Evolutionary conservation across 768 basidiomycete species (phyloP), one percentile per base, ranked within the genome.

Genomic region (Arthromyces matolae): DNA sequence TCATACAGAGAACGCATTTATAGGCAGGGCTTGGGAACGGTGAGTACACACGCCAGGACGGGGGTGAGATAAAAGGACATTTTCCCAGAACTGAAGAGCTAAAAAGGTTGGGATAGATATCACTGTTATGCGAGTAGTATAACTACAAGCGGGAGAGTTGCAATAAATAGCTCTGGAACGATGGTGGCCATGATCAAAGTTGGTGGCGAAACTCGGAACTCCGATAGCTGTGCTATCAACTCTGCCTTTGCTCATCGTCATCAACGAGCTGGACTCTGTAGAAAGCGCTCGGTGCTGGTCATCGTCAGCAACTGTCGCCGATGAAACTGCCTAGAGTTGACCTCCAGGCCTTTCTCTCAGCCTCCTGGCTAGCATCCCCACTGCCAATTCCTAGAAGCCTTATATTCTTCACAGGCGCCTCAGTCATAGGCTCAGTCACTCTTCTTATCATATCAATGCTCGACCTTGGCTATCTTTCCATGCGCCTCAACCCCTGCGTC

Each of bases 381-480:
- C 49, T 54, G 18, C 53, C 45, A 22, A 24, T 67, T 20, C 63
- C 63, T 3, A 55, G 55, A 28, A 55, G 61, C 41, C 49, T 67
- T 28, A 60, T 67, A 46, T 51, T 64, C 34, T 55, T 65, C 37
- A 63, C 61, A 22, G 59, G 53, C 32, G 48, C 59, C 16, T 67
- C 66, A 1, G 41, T 65, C 23, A 37, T 55, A 10, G 56, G 55
- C 8, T 53, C 67, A 33, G 55, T 47, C 31, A 44, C 57, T n/a
- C 48, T 63, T 8, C 52, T 70, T 24, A 52, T 66, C 49, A 38
- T 66, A 23, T 69, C 66, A 0, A 54, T 66, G 55, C 62, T 68
- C 29, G 68, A 70, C 50, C 47, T 66, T 5, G 66, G 66, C 25
- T 58, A 65, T 32, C 59, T 67, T 8, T 70, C 67, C 8, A 57